Evolutionary conservation across 805 yeast genomes (phyloP), one percentile per base, ranked within the genome.

Genomic region (Kodamaea laetipori): DNA sequence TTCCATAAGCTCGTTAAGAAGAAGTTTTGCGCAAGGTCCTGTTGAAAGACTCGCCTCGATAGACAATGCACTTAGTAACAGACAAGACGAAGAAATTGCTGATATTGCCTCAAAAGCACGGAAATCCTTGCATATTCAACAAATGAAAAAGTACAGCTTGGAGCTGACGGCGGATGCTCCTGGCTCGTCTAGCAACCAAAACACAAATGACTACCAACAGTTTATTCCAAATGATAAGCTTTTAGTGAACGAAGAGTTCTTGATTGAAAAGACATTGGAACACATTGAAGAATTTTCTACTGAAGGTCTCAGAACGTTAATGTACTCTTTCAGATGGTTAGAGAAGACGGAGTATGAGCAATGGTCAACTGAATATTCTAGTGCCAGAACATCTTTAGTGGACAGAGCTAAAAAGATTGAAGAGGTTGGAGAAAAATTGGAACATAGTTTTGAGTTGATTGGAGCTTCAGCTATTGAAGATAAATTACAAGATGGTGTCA

Each of bases 401-500:
- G 77, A 89, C 51, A 78, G 99, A 38, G 73, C 81, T 3, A 64
- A 69, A 36, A 72, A 80, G 51, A 79, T 90, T 33, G 95, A 86
- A 49, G 69, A 67, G 19, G 79, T 82, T 3, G 98, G 97, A 15
- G 85, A 76, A 37, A 60, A 71, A 39, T 69, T 94, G 43, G 99
- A 94, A 63, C 64, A 61, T 8, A 73, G 76, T n/a, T 67, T 92
- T 28, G 81, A 76, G 43, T 66, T 94, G 6, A 61, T 84, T 6
- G 99, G 99, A 4, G 97, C 96, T 3, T 90, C 97, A 4, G 99
- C 98, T 0, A 94, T 94, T 49, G 99, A 94, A 60, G 99, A 94
- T 60, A 94, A 92, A 58, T 73, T 94, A 30, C 99, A 94, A 66
- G 85, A 83, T 17, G 99, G 99, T n/a, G 99, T 94, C 5, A 85